Evolutionary conservation across 306 rosid species (phyloP), one percentile per base, ranked within the genome.

Genomic region (Cucumis melo): DNA sequence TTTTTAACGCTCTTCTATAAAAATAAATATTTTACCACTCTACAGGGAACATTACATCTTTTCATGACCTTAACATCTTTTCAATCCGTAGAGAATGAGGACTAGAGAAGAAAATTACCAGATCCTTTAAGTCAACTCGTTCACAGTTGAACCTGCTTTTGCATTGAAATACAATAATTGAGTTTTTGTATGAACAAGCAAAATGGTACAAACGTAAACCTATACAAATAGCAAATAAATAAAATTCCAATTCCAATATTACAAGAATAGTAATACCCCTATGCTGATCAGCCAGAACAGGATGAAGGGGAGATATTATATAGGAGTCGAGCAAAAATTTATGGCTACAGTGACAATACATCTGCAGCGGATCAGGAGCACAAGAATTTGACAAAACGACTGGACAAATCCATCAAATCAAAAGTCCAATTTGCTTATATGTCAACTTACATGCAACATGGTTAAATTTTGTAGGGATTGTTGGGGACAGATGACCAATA

Each of bases 281-380:
- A 19, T 41, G 72, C 64, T 71, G 15, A 24, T 24, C 41, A 46
- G 39, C 41, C 27, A 72, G 44, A 70, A 60, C 41, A 32, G 63
- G 63, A 51, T 21, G 63, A 53, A 73, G 24, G 58, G 58, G 19
- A 54, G 32, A 53, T 10, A 65, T 64, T 39, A n/a, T 5, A 51
- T 10, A 34, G 38, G 29, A 54, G 32, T 8, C 3, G n/a, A 53
- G 15, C 64, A 74, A 55, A 55, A 55, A 19, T 51, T 9, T 13
- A 27, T 71, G 41, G 50, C 46, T 77, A 78, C 80, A 78, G 27
- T 57, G 55, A 78, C 29, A n/a, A 60, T 41, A 78, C 61, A 71
- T 65, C 29, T 16, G 39, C 44, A 68, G 20, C 77, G 59, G 53
- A 39, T 46, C 39, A 8, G 27, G 63, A 50, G 72, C 53, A 46